phyloP scores from a whole-genome alignment of 2,329 filamentous ascomycete species.

The Pestalotiopsis sp. region DNA sequence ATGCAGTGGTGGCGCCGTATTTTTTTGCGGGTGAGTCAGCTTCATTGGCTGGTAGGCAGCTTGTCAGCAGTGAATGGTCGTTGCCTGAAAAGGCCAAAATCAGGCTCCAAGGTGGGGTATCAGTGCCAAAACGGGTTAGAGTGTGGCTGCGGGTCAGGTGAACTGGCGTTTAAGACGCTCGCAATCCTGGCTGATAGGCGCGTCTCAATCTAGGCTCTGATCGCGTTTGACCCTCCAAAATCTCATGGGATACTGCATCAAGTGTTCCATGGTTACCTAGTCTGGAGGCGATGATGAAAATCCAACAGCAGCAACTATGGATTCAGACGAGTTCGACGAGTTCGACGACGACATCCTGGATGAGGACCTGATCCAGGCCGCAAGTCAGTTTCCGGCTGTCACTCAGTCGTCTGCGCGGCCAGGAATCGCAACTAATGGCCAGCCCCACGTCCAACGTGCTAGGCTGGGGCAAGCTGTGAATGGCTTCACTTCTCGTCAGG shows the following conservation, averaged over 20 bases:
- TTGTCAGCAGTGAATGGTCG: background rate
- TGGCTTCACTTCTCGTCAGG: conserved; percentile 15
- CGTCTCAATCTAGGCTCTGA: background rate
- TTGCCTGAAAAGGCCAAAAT: conserved; percentile 8
- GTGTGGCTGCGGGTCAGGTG: background rate
- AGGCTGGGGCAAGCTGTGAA: conserved; percentile 8
- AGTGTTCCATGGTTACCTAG: background rate
- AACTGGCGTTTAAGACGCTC: conserved; percentile 1
- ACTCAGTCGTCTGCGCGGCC: conserved; percentile 17
- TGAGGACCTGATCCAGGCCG: conserved; percentile 64
- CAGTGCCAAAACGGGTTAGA: background rate
- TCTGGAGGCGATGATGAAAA: background rate
- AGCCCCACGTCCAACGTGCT: conserved; percentile 16
- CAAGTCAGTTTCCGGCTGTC: conserved; percentile 49
- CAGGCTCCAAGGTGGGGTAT: background rate
- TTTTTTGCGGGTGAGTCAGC: background rate
- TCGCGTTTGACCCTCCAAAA: background rate
- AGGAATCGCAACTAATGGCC: conserved; percentile 12
- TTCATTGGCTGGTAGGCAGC: background rate
- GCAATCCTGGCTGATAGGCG: background rate
- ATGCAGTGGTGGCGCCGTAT: background rate
- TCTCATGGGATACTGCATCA: background rate
- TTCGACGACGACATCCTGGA: conserved; percentile 68
- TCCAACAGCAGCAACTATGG: conserved; percentile 38
- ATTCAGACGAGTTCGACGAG: conserved; percentile 65